Base-by-base conservation (phyloP, 768 basidiomycete species). In the Tremella fuciformis region DNA sequence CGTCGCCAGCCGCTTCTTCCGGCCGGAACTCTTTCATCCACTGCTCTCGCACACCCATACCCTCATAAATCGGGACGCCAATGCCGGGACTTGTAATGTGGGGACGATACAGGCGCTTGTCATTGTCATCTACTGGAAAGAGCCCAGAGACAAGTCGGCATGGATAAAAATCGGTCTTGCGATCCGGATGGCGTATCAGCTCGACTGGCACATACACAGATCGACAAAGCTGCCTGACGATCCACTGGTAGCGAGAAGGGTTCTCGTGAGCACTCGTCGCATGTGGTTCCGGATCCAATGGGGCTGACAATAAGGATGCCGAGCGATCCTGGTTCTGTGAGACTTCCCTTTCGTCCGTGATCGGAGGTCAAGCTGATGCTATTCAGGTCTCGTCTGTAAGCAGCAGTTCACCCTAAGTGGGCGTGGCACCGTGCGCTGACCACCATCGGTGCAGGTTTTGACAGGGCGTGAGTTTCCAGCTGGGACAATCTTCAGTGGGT, bases 271-370 rank as follows among this genome's bases (percentile, higher is more conserved):
- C 62, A 8, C 29, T 34, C 6, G 11, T 34, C 6, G 11, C 6
- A 34, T 11, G 4, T 24, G n/a, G 15, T n/a, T 11, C 39, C 50
- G 24, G 25, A 29, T n/a, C 21, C 15, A n/a, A n/a, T 25, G n/a
- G 21, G 22, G 18, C 19, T 50, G 29, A 18, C n/a, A 15, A 13
- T 2, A 19, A 68, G 66, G 60, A 68, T 50, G 53, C 53, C 2
- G 66, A 68, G 47, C 51, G 66, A 18, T 65, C 66, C n/a, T 68
- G 66, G 66, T 56, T 51, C 51, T 68, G 66, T 63, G 40, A 60
- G 66, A 6, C 29, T 34, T 34, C 11, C 29, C 6, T 6, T 34
- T 46, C 18, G 42, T 46, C 18, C 4, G 8, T 46, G 6, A 22
- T 9, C 1, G 71, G 71, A 19, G 68, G 42, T 8, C 4, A 4